These are phyloP conservation scores for Mariannaea sp. DNA, from an alignment of 2,329 filamentous ascomycete genomes.

Conservation along the genomic window DNA sequence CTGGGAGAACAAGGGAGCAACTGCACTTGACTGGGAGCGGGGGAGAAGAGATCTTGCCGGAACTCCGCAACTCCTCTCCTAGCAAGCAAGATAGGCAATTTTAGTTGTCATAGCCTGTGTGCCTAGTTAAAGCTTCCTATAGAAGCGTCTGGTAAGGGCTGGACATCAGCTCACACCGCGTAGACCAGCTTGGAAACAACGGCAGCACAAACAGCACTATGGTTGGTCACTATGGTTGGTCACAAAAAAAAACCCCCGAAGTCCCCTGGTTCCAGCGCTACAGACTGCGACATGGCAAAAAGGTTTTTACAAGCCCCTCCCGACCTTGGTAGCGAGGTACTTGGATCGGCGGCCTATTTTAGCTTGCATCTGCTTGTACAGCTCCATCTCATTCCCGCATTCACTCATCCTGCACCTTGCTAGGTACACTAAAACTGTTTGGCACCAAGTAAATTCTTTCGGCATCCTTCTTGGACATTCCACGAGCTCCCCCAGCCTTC, in stretches of 20 bases:
- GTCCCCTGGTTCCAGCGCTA: no score
- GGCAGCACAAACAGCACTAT: background rate
- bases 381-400: constrained; percentile 1
- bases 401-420: background rate
- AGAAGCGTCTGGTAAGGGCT: constrained; percentile 14
- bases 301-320: no score
- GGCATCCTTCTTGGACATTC: constrained; percentile 50
- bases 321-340: constrained; percentile 18
- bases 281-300: no score
- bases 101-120: no score
- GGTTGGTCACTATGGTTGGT: no score
- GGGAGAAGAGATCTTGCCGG: no score
- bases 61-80: no score
- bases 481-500: constrained; percentile 33
- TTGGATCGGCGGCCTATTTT: background rate
- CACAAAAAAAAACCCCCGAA: no score
- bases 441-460: constrained; percentile 42
- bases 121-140: no score
- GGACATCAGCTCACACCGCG: background rate
- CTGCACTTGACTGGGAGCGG: no score
- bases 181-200: background rate
- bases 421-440: constrained; percentile 27
- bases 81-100: no score
- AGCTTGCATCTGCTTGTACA: constrained; percentile 4
- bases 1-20: no score